Evolutionary conservation across 1,284 basidiomycete genomes (phyloP), one percentile per base, ranked within the genome.

Genomic region (Fistulinella cinereoalba): DNA sequence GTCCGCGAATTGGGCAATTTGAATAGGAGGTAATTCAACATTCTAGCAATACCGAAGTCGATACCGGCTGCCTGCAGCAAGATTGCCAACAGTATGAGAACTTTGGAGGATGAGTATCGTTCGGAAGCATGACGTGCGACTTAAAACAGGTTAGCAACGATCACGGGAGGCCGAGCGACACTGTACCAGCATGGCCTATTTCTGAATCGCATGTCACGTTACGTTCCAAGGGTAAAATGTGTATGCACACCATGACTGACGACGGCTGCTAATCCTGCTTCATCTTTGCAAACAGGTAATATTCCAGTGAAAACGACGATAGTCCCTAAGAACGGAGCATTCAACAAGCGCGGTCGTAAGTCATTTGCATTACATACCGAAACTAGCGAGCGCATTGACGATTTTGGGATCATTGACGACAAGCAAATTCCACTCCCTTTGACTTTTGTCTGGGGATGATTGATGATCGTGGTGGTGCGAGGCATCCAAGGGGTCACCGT

Each of bases 231-330:
- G 21, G 43, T 19, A 23, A 44, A 38, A n/a, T 25, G 42, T 6
- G 31, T 31, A 64, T 16, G 24, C 76, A 38, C 51, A 85, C 92
- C 92, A 66, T 97, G 94, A 1, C 90, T 83, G 2, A 97, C 70
- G 1, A 97, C 85, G 7, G 88, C 87, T 1, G 95, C 92, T 0
- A 98, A 70, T 0, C 92, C 93, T 52, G 88, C 78, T 53, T 93
- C 88, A 52, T 92, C 84, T 50, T 72, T 72, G 40, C 83, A 85
- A 6, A 95, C 71, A 0, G 90, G 92, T 8, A 97, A 66, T 41
- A 97, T 92, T 0, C 94, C 94, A 0, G 89, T 92, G 57, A 92
- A 97, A 3, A 97, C 89, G 42, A 95, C 81, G 53, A 97, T 87
- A 54, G 81, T 82, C 4, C 85, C 83, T 75, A 51, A 31, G 34